phyloP scores from a whole-genome alignment of 139 green algal species.

The Prasinococcaceae sp. region DNA sequence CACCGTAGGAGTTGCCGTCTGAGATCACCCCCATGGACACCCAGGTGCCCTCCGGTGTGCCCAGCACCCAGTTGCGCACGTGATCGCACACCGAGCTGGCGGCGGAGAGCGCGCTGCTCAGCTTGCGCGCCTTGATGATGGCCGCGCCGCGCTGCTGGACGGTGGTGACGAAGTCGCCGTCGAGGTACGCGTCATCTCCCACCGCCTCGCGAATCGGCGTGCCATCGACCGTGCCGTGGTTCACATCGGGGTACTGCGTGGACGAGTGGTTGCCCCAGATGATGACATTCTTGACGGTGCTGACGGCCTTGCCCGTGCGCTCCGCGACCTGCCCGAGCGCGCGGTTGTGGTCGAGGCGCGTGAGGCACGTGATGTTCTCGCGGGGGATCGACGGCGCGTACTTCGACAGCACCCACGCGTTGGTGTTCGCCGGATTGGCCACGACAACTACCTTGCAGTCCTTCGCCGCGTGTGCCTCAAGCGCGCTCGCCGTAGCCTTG shows the following conservation, averaged over 20 bases:
- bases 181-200: slow-evolving; percentile 37
- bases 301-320: slow-evolving; percentile 40
- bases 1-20: slow-evolving; percentile 49
- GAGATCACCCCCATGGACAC: slow-evolving; percentile 84
- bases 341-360: slow-evolving; percentile 90
- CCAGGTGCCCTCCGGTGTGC: slow-evolving; percentile 45
- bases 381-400: slow-evolving; percentile 58
- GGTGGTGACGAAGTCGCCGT: slow-evolving; percentile 68
- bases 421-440: slow-evolving; percentile 91
- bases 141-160: slow-evolving; percentile 85
- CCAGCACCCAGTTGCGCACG: slow-evolving; percentile 73
- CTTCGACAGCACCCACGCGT: slow-evolving; percentile 72
- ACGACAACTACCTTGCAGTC: slow-evolving; percentile 85
- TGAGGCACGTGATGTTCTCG: slow-evolving; percentile 86
- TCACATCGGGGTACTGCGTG: slow-evolving; percentile 89
- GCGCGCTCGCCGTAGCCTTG: slow-evolving; percentile 55
- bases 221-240: slow-evolving; percentile 59
- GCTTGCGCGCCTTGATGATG: slow-evolving; percentile 79
- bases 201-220: slow-evolving; percentile 44
- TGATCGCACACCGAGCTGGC: slow-evolving; percentile 80
- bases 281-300: slow-evolving; percentile 75
- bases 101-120: slow-evolving; percentile 71
- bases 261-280: slow-evolving; percentile 96
- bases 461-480: slow-evolving; percentile 52
- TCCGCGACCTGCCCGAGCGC: slow-evolving; percentile 69